Percentiles rank a stretch among this genome's conserved stretches.
Evolutionary conservation across 2,329 filamentous ascomycete species (phyloP).

Genomic region (Aspergillus japonicus): DNA sequence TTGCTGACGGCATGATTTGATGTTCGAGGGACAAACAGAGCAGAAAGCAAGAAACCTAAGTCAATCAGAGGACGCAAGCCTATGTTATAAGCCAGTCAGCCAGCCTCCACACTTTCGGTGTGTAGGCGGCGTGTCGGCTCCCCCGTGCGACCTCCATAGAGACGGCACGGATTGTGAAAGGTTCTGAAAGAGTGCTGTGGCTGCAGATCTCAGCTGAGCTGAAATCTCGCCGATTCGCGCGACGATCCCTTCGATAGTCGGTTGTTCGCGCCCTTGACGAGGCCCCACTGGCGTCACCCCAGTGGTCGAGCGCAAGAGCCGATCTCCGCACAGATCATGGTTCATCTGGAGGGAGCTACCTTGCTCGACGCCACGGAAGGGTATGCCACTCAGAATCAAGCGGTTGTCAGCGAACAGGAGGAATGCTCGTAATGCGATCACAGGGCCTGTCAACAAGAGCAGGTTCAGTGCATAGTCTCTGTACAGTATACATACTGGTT

Average conservation of each 20-base stretch:
- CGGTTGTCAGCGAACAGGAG: constrained; percentile 11
- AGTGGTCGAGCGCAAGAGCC: constrained; percentile 14
- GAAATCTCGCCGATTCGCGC: constrained; percentile 15
- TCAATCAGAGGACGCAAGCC: neutral
- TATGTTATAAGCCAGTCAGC: neutral
- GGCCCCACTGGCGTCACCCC: constrained; percentile 6
- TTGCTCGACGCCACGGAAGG: constrained; percentile 8
- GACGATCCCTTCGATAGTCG: constrained; percentile 17
- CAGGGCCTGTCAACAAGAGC: too few relatives aligned
- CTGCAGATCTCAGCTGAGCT: constrained; percentile 19
- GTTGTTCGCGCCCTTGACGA: constrained; percentile 6
- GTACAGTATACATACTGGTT: too few relatives aligned
- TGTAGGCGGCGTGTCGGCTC: constrained; percentile 1
- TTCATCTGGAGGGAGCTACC: constrained; percentile 18
- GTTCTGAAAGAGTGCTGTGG: constrained; percentile 7
- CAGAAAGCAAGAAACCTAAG: neutral
- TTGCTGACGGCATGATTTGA: constrained; percentile 46
- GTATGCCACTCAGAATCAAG: constrained; percentile 14
- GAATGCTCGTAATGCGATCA: neutral
- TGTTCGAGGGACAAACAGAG: neutral
- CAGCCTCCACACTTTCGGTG: neutral
- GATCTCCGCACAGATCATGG: constrained; percentile 27
- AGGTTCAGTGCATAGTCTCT: too few relatives aligned
- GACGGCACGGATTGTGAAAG: constrained; percentile 6
- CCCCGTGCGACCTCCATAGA: constrained; percentile 13